Evolutionary conservation across 2,329 filamentous ascomycete genomes (phyloP), one percentile per base, ranked within the genome.

Genomic region (Sporothrix brunneoviolacea): DNA sequence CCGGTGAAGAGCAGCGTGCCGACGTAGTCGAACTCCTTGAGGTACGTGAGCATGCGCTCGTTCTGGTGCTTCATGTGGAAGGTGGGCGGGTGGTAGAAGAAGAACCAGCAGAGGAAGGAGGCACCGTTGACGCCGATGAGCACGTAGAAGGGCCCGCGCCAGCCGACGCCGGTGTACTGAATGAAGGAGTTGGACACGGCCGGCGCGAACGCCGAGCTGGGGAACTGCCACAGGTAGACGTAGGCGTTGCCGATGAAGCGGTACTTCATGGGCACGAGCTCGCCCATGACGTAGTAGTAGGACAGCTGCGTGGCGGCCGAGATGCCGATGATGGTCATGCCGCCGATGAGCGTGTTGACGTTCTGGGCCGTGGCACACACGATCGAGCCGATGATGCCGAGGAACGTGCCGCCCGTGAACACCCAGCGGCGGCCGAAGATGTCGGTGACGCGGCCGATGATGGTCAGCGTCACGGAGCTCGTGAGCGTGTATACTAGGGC

Each of bases 261-360:
- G 22, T 62, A 55, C 55, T 65, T 65, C 57, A 67, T 69, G 10
- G 66, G 65, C 7, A 69, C 65, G 18, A 70, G 59, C 56, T 71
- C 68, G 13, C 59, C 62, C 50, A 68, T 58, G 27, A 67, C 61
- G 40, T 64, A 65, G 48, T 59, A 61, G 61, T 65, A 70, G 15
- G 64, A 65, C 19, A 69, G 58, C 55, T 70, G 68, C 2, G 62
- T 61, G 7, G 66, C 55, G 4, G 62, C 63, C 5, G 65, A 66
- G 12, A 67, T 58, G 19, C 69, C 70, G 45, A 61, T 59, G 40
- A 70, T 60, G n/a, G 62, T 62, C 49, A 61, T 66, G 36, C 64
- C 67, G 30, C 58, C 61, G 50, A 71, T 68, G 32, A 71, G 53
- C 13, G 62, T 62, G 38, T 61, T 60, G 51, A 72, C 60, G 33